A percentile compares a stretch with the other conserved stretches of the same genome.
phyloP scores from a whole-genome alignment of 2,329 filamentous ascomycete genomes.

The Ophiostoma tasmaniense region DNA sequence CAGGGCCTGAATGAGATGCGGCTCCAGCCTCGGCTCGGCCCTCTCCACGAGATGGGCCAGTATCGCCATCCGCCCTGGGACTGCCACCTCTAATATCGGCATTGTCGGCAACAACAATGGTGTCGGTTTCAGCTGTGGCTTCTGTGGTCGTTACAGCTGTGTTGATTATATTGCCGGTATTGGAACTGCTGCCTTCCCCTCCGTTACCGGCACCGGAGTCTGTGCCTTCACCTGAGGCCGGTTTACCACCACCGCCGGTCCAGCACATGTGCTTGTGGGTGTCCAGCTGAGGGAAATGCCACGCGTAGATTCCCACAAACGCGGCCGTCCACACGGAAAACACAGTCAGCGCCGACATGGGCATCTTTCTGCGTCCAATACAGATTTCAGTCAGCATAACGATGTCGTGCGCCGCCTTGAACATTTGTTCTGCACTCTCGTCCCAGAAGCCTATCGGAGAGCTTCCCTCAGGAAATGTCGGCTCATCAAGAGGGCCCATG shows the following conservation, averaged over 20 bases:
- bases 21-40: not conserved
- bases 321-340: slow-evolving; percentile 61
- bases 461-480: slow-evolving; percentile 41
- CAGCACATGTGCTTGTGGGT: slow-evolving; percentile 41
- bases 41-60: slow-evolving; percentile 22
- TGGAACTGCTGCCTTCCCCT: not conserved
- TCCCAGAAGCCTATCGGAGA: slow-evolving; percentile 53
- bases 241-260: not conserved
- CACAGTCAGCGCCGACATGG: slow-evolving; percentile 58
- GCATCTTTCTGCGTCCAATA: slow-evolving; percentile 46
- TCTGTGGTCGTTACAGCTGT: not conserved
- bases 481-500: slow-evolving; percentile 50
- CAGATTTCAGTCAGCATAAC: slow-evolving; percentile 56
- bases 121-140: not conserved
- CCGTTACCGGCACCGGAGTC: not conserved
- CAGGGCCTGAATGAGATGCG: not conserved
- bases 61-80: slow-evolving; percentile 21
- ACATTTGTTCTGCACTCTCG: slow-evolving; percentile 52
- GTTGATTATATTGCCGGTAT: not conserved
- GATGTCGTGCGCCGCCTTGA: slow-evolving; percentile 54
- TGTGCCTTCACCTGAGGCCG: not conserved
- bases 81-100: not conserved
- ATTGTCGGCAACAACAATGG: not conserved
- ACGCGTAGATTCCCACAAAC: slow-evolving; percentile 57
- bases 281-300: slow-evolving; percentile 63